Evolutionary conservation across 169 alveolate genomes (phyloP), one percentile per base, ranked within the genome.

Genomic region (Besnoitia besnoiti): DNA sequence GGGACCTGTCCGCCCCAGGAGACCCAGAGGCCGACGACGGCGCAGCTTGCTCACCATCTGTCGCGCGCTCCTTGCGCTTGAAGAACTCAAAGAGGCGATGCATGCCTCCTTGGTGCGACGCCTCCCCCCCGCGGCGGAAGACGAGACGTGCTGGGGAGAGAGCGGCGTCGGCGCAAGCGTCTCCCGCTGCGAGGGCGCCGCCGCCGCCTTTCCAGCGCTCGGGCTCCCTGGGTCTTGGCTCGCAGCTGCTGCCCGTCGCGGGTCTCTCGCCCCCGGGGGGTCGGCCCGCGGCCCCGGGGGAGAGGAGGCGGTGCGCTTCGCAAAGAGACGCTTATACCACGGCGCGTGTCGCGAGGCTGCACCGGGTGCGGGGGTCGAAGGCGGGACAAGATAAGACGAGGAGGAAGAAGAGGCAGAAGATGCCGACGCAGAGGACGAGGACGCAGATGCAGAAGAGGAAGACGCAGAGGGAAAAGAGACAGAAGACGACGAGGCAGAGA

Each of bases 241-340:
- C 67, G n/a, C n/a, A n/a, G n/a, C n/a, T n/a, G n/a, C n/a, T n/a
- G n/a, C n/a, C n/a, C n/a, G n/a, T n/a, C n/a, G n/a, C n/a, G n/a
- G n/a, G n/a, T n/a, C n/a, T n/a, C n/a, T n/a, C n/a, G n/a, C n/a
- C n/a, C n/a, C n/a, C n/a, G n/a, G n/a, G n/a, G n/a, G n/a, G n/a
- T n/a, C n/a, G n/a, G n/a, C n/a, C 24, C 67, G 4, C 12, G 67
- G 24, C 4, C 12, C 67, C 12, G n/a, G 67, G 33, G 67, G 30
- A 21, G 67, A 55, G 24, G 67, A 55, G 5, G 12, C 27, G n/a
- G 12, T 16, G 67, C 67, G 27, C 67, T 10, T 55, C 67, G 33
- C 67, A 16, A 55, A 55, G 3, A 73, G 46, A 7, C 82, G 82
- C 44, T 73, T 73, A n/a, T 73, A 73, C 82, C 82, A 73, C 30